Percentiles rank a stretch among this genome's conserved stretches.
Evolutionary conservation across 2,329 filamentous ascomycete species (phyloP).

Genomic region (Rutstroemia sp.): DNA sequence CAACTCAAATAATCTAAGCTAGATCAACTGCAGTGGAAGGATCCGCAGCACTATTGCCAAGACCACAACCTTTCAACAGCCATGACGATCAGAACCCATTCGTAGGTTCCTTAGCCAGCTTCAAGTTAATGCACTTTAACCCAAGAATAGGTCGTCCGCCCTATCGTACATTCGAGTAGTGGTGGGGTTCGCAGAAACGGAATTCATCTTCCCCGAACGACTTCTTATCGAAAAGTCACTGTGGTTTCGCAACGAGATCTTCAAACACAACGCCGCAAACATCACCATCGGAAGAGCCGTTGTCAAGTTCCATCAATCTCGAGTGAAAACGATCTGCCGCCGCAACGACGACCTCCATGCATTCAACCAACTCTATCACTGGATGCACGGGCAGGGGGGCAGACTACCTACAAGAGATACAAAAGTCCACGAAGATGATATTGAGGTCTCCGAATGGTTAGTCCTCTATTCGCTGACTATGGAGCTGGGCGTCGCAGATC

Average conservation of each 20-base stretch:
- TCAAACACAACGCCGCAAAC: background rate
- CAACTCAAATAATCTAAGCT: too few species aligned
- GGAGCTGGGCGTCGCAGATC: background rate
- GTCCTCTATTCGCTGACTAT: background rate
- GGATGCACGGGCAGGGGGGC: background rate
- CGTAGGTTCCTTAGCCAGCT: too few species aligned
- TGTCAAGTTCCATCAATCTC: background rate
- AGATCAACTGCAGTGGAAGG: too few species aligned
- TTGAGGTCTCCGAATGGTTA: background rate
- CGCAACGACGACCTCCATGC: background rate
- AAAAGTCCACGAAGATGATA: background rate
- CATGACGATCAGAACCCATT: too few species aligned
- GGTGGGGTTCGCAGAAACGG: background rate
- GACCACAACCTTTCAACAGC: background rate
- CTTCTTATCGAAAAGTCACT: background rate
- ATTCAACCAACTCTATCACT: constrained; percentile 1
- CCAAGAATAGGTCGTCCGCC: background rate
- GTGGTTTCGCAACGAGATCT: background rate
- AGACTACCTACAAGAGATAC: background rate
- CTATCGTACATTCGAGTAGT: background rate
- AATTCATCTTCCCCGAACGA: background rate
- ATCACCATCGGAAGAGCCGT: background rate
- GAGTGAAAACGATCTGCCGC: background rate
- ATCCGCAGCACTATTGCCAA: background rate
- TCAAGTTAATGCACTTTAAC: background rate